Conservation (phyloP, 164 flowering plant genomes). For the Echeveria elegans region DNA sequence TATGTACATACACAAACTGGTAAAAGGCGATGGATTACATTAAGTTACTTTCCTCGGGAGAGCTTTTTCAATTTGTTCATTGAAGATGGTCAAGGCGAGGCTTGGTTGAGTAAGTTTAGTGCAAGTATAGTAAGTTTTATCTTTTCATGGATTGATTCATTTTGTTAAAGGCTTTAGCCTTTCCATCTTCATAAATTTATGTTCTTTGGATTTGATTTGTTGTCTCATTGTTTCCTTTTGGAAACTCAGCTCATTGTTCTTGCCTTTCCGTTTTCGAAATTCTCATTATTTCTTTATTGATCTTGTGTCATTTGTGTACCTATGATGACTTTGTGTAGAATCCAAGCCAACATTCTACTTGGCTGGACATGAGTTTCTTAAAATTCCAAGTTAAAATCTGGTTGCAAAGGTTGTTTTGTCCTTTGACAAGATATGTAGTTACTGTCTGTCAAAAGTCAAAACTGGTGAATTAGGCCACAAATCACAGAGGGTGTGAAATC, state of each 20-base stretch:
- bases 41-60: background rate
- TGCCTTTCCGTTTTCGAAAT: background rate
- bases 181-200: background rate
- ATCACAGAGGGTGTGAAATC: no score
- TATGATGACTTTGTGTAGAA: background rate
- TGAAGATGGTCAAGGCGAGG: conserved; percentile 1
- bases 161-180: conserved; percentile 6
- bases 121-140: background rate
- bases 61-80: conserved; percentile 1
- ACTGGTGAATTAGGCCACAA: no score
- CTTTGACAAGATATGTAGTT: no score
- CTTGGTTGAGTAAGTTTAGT: background rate
- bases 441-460: no score
- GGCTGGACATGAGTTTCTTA: no score
- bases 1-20: background rate
- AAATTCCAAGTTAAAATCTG: no score
- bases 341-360: no score
- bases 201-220: background rate
- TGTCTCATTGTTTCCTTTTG: conserved; percentile 1
- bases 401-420: no score
- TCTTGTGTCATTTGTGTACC: no score
- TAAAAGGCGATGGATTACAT: background rate
- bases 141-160: background rate
- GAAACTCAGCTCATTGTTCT: no score
- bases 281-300: no score